Base-by-base conservation (phyloP, 2,329 filamentous ascomycete species). In the Fusarium newnesense region DNA sequence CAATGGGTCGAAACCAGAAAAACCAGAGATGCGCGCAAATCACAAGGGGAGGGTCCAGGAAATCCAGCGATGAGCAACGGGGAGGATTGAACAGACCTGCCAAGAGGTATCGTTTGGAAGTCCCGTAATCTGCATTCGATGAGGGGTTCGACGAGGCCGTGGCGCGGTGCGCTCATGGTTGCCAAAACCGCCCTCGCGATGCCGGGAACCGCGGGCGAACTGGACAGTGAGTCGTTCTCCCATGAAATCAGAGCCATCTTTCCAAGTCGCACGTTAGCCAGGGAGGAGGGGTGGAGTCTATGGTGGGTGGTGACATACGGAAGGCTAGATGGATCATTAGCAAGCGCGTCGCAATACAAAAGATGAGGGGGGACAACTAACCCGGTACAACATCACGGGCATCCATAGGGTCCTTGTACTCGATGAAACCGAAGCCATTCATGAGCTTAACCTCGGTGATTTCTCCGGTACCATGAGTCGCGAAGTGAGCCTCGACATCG, bases 391-490 rank as follows among this genome's bases (percentile, higher is more conserved):
- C 95, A 86, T 99, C 96, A 81, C 96, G 93, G 77, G 96, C 96
- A 86, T 99, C 96, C 93, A 98, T 94, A 67, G 95, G 91, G 86
- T 98, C 96, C 85, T 98, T 97, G 85, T 98, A 99, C 85, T 99
- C 96, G 82, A 99, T 97, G 87, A 99, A 99, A 83, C 96, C 96
- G 82, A 99, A 99, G 80, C 96, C 96, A 83, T 97, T 98, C 96
- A 99, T 99, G 74, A 99, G 91, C 88, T 99, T 99, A 87, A 99
- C 96, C 87, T 99, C 96, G 77, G 93, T 96, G 82, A 99, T 98
- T 83, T 97, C 95, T 83, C 96, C 96, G 78, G 95, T 96, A 82
- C 96, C 96, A 91, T 98, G 95, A 80, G 92, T 94, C 83, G 92
- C 92, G 86, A 99, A 99, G 85, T 98, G 96, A 79, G 92, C 91